These are phyloP conservation scores for Suillus subaureus DNA, from an alignment of 768 basidiomycete genomes.

Conservation along the genomic window DNA sequence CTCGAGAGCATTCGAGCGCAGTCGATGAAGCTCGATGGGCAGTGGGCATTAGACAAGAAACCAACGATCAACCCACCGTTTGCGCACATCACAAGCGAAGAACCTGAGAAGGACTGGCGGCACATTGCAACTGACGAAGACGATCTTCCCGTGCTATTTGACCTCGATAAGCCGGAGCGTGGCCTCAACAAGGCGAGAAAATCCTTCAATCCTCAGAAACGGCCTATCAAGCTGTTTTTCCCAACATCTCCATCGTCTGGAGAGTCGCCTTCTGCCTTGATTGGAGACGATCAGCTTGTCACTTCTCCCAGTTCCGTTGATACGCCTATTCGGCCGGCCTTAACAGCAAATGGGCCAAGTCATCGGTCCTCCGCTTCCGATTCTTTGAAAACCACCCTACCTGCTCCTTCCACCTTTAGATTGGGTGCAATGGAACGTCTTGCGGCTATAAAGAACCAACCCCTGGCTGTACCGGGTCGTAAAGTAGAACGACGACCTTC, in stretches of 20 bases:
- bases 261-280: not conserved
- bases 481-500: not conserved
- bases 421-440: not conserved
- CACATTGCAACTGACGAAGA: not conserved
- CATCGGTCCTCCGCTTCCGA: not conserved
- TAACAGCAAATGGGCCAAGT: not conserved
- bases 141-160: not conserved
- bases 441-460: not conserved
- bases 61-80: not conserved
- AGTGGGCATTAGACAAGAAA: not conserved
- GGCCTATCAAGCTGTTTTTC: not conserved
- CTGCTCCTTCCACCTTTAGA: not conserved
- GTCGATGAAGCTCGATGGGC: conserved; percentile 1
- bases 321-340: too few species aligned
- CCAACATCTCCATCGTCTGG: not conserved
- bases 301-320: not conserved
- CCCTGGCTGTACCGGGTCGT: not conserved
- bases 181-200: not conserved
- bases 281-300: not conserved
- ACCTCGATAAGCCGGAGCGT: not conserved
- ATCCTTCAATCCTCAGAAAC: not conserved
- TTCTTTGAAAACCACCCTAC: not conserved
- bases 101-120: not conserved
- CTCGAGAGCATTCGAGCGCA: conserved; percentile 17
- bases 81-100: not conserved